Percentiles rank a stretch among this genome's conserved stretches.
These are phyloP conservation scores for Aspergillus fumigatus DNA, from an alignment of 2,329 filamentous ascomycete species.

Conservation along the genomic window DNA sequence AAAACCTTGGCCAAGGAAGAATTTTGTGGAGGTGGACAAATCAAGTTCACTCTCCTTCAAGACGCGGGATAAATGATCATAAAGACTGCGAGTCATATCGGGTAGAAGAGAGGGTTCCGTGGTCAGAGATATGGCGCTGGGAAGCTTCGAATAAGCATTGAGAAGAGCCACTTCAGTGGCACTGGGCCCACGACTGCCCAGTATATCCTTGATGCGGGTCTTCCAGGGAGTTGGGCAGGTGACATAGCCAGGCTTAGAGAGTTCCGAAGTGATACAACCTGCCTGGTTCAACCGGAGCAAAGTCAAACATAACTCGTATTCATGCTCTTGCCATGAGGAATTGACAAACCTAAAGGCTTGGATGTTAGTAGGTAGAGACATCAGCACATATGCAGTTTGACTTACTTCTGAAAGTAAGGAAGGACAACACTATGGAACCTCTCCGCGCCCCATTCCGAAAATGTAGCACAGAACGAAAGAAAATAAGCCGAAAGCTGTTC, in stretches of 20 bases:
- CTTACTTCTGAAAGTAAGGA: conserved; percentile 72
- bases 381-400: not conserved
- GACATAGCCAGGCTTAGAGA: conserved; percentile 37
- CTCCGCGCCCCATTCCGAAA: conserved; percentile 67
- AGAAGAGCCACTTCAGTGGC: conserved; percentile 63
- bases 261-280: conserved; percentile 49
- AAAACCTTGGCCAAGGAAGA: conserved; percentile 72
- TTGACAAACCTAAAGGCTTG: conserved; percentile 60
- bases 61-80: conserved; percentile 62
- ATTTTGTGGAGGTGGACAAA: conserved; percentile 61
- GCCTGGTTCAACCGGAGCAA: conserved; percentile 56
- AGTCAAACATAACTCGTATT: conserved; percentile 65
- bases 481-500: conserved; percentile 68
- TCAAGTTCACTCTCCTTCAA: conserved; percentile 57
- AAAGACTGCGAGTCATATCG: conserved; percentile 61
- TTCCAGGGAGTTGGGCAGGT: conserved; percentile 56
- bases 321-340: conserved; percentile 64
- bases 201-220: conserved; percentile 65
- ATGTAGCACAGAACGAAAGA: conserved; percentile 77
- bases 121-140: conserved; percentile 55
- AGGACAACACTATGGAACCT: conserved; percentile 76
- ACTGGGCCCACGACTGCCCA: conserved; percentile 45
- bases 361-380: conserved; percentile 12
- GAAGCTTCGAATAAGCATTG: conserved; percentile 60
- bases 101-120: conserved; percentile 61